Evolutionary conservation across 257 asterid genomes (phyloP).

Genomic region (Ajuga chamaepitys): DNA sequence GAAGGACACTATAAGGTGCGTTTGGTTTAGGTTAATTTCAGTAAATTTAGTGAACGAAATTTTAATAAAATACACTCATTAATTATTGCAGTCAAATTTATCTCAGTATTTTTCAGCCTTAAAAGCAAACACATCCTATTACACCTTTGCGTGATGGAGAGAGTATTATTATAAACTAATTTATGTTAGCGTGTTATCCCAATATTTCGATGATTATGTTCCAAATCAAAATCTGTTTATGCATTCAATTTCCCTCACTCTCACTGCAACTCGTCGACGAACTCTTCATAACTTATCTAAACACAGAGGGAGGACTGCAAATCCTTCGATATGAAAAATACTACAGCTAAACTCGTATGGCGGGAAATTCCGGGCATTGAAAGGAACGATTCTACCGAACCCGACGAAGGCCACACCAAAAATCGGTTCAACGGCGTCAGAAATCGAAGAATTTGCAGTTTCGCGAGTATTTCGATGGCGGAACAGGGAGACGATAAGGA

Average conservation of each 20-base stretch:
- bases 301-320: not conserved
- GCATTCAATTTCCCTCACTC: not conserved
- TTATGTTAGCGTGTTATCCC: too few species aligned
- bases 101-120: too few species aligned
- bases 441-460: constrained; percentile 21
- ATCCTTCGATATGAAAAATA: constrained; percentile 26
- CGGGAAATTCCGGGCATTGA: constrained; percentile 49
- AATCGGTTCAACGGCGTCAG: constrained; percentile 2
- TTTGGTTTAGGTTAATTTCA: too few species aligned
- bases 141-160: too few species aligned
- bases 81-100: too few species aligned
- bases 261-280: constrained; percentile 2
- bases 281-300: constrained; percentile 15
- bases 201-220: too few species aligned
- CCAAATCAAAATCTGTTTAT: too few species aligned
- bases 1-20: too few species aligned
- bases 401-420: constrained; percentile 20
- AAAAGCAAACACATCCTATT: too few species aligned
- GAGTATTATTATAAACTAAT: too few species aligned
- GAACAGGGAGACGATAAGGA: constrained; percentile 32
- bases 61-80: too few species aligned
- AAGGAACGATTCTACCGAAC: constrained; percentile 11
- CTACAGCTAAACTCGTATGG: constrained; percentile 32
- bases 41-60: too few species aligned
- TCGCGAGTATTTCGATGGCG: constrained; percentile 47